These are phyloP conservation scores for Pseudocercospora fuligena DNA, from an alignment of 2,329 filamentous ascomycete genomes.

Conservation along the genomic window DNA sequence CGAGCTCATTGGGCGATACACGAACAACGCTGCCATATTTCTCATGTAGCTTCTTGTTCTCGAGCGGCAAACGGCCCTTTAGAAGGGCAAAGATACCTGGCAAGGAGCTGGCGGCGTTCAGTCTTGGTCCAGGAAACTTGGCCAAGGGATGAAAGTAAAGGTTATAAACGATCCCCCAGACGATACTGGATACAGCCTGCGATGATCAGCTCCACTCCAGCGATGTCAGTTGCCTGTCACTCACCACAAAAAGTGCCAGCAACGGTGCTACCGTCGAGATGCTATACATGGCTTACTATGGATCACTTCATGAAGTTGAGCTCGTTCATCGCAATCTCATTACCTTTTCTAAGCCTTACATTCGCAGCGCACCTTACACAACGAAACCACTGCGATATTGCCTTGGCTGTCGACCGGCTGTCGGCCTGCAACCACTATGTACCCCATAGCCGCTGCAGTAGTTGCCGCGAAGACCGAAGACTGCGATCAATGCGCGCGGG, in stretches of 20 bases:
- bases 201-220: background rate
- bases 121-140: conserved; percentile 49
- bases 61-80: conserved; percentile 25
- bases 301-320: background rate
- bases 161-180: conserved; percentile 40
- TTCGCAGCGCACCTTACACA: background rate
- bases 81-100: conserved; percentile 29
- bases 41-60: conserved; percentile 47
- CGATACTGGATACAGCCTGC: conserved; percentile 13
- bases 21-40: conserved; percentile 54
- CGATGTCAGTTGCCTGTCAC: background rate
- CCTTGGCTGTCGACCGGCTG: background rate
- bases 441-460: background rate
- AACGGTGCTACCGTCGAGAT: conserved; percentile 19
- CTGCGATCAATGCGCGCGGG: background rate
- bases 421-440: background rate
- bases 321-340: background rate
- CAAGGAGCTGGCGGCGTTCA: conserved; percentile 29
- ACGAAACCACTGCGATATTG: background rate
- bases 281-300: conserved; percentile 9
- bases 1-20: conserved; percentile 53
- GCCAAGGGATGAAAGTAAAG: conserved; percentile 49
- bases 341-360: background rate
- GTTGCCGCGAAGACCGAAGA: background rate
- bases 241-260: conserved; percentile 15